Base-by-base conservation (phyloP, 208 protist genomes). In the Spironucleus salmonicida region DNA sequence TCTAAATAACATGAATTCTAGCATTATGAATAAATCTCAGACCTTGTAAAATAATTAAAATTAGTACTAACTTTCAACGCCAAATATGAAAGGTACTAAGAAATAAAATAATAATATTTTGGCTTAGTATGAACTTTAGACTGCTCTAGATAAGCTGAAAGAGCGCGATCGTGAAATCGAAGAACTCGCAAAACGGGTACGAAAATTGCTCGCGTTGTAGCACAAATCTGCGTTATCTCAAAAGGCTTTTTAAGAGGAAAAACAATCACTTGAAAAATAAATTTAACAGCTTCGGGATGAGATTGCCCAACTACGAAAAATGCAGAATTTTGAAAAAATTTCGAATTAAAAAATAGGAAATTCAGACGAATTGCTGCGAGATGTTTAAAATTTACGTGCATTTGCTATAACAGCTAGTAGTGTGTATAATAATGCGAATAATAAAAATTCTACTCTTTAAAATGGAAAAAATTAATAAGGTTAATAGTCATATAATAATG, bases 141-240 rank as follows among this genome's bases (percentile, higher is more conserved):
- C 34, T n/a, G 68, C 68, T 35, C 9, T 59, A 29, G 57, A 76
- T 4, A 58, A 41, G 30, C 41, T 76, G 27, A 76, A 76, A 41
- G 69, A 76, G 11, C 68, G 61, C 39, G 69, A 76, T 27, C 7
- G 19, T 2, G 69, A 76, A 34, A 62, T 76, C 15, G 69, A 76
- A 4, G 69, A 76, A n/a, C 29, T 76, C 7, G 69, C 69, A 42
- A 62, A n/a, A 2, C 4, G 57, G 29, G 57, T 76, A 4, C 41
- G 69, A 4, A 58, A 41, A 62, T 41, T 76, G 7, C 34, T 76
- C 27, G 45, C 69, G 7, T 27, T 58, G 7, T 41, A 76, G 69
- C 69, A 76, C 69, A 40, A 38, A 15, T 11, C 64, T n/a, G 34
- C 7, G 4, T 35, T 71, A n/a, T 11, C 64, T 49, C 64, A 71